Evolutionary conservation across 495 filamentous ascomycete genomes (phyloP).

Genomic region (Daldinia loculata): DNA sequence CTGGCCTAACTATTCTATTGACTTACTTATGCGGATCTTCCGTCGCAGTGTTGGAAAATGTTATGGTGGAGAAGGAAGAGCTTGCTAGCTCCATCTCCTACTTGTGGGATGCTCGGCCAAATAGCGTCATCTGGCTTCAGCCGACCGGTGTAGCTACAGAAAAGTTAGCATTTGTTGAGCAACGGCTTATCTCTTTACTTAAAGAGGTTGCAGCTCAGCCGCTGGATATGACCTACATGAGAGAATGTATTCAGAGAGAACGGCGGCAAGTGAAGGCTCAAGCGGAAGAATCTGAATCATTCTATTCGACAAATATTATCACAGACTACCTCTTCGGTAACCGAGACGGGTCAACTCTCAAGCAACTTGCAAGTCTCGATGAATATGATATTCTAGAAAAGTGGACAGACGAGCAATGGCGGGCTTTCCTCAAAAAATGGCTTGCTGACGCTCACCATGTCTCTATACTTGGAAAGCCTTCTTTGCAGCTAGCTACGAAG

Average conservation of each 20-base stretch:
- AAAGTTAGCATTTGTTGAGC: conserved; percentile 82
- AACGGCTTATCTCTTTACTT: conserved; percentile 83
- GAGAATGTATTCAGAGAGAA: conserved; percentile 83
- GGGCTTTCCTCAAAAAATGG: conserved; percentile 80
- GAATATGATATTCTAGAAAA: conserved; percentile 79
- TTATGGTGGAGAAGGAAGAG: conserved; percentile 91
- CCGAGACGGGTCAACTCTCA: conserved; percentile 81
- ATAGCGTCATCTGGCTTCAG: conserved; percentile 81
- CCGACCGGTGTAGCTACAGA: conserved; percentile 86
- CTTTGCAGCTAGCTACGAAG: conserved; percentile 71
- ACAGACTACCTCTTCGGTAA: conserved; percentile 91
- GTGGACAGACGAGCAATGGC: conserved; percentile 88
- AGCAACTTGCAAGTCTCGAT: conserved; percentile 69
- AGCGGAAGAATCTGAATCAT: conserved; percentile 76
- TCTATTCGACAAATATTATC: conserved; percentile 83
- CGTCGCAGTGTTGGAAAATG: conserved; percentile 88
- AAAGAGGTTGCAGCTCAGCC: conserved; percentile 79
- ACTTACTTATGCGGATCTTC: conserved; percentile 92
- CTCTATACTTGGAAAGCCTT: conserved; percentile 87
- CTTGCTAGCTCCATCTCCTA: conserved; percentile 84
- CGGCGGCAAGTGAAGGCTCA: conserved; percentile 79
- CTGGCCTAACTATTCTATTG: conserved; percentile 78
- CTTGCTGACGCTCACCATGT: conserved; percentile 85
- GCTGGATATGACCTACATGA: conserved; percentile 87
- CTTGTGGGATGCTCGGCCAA: conserved; percentile 78